Base-by-base conservation (phyloP, 305 asterid genomes). In the Euphrasia arctica region DNA sequence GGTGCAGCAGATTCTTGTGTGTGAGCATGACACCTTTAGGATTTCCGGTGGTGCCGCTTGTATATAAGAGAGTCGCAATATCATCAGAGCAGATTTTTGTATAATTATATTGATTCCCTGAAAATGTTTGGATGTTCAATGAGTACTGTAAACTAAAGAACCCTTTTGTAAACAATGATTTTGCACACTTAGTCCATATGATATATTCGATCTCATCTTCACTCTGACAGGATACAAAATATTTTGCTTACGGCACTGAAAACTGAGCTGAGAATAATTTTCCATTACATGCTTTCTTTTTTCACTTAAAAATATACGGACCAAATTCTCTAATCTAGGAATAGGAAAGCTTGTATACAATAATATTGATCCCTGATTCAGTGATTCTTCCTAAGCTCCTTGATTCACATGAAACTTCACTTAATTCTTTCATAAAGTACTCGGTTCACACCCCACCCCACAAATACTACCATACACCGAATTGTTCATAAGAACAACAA, bases 11-110 rank as follows among this genome's bases (percentile, higher is more conserved):
- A 82, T 90, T 93, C 79, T 77, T 79, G 77, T 93, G 99, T 0
- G 99, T 86, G 74, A 93, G 97, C 95, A 88, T 90, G 74, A 93
- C 95, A 70, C 99, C 99, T 86, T 90, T 93, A 55, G 99, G 97
- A 77, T 86, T 90, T 63, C 96, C 99, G 45, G 95, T 90, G 75
- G 97, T 93, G 52, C 99, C 99, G 83, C 99, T 93, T 47, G 99
- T 93, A 71, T 93, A 93, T 4, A 90, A 72, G 52, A 93, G 86
- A 4, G 99, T 90, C 13, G 97, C 97, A 69, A 80, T 75, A 65
- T 93, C 99, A 73, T 83, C 91, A 28, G 96, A 75, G 78, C 71
- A 73, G 61, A 90, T 88, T 50, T 87, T 71, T 79, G 82, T 87
- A 73, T 83, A 88, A 55, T 58, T 62, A 73, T 85, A 86, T 39